Percentiles rank a stretch among this genome's conserved stretches.
These are phyloP conservation scores for Barnettozyma salicaria DNA, from an alignment of 805 yeast species.

Conservation along the genomic window DNA sequence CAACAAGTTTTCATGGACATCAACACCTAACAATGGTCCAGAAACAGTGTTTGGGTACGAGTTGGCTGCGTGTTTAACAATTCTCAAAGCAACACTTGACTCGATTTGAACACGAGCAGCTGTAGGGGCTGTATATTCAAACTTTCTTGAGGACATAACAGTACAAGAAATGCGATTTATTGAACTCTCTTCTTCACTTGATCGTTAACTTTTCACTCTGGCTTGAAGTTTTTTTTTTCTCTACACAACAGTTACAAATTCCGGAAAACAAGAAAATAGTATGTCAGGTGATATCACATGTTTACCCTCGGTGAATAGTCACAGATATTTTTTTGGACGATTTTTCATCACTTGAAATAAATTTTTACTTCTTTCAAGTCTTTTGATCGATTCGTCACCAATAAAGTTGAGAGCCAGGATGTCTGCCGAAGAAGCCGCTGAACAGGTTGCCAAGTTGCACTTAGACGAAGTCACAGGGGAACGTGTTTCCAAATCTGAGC, in stretches of 20 bases:
- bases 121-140: constrained; percentile 18
- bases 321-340: not conserved
- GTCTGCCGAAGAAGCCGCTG: constrained; percentile 48
- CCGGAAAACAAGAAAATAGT: not conserved
- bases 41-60: constrained; percentile 53
- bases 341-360: not conserved
- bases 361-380: not conserved
- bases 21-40: constrained; percentile 75
- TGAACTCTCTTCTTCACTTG: not conserved
- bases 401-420: not conserved
- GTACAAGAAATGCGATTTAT: no score
- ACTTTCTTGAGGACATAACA: constrained; percentile 5
- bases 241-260: no score
- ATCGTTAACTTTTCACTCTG: no score
- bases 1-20: constrained; percentile 43
- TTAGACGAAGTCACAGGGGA: constrained; percentile 95
- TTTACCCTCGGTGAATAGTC: not conserved
- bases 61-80: constrained; percentile 63
- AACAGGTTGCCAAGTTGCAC: constrained; percentile 68
- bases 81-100: constrained; percentile 42
- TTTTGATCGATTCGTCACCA: no score
- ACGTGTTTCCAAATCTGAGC: constrained; percentile 91
- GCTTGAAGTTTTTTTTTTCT: no score
- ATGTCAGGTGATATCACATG: no score
- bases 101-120: constrained; percentile 22